Conservation (phyloP, 106 monocot species). For the Cymbidium sinense region DNA sequence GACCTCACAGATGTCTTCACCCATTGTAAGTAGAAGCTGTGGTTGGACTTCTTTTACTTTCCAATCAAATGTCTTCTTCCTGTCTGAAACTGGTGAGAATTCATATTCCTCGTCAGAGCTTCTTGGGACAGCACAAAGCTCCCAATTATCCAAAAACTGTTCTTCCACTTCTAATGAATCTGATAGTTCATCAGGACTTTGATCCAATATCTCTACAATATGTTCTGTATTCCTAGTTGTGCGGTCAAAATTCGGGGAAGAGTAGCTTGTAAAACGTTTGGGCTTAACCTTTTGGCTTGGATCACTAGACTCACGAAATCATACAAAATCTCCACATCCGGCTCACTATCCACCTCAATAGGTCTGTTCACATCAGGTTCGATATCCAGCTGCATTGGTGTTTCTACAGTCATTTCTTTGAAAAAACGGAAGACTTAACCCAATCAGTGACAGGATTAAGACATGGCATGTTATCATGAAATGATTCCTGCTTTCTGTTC, state of each 20-base stretch:
- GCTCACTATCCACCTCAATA: constrained; percentile 13
- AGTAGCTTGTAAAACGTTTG: constrained; percentile 41
- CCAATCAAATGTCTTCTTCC: neutral
- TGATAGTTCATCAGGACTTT: neutral
- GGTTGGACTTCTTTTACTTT: neutral
- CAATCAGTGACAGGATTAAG: neutral
- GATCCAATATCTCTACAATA: constrained; percentile 7
- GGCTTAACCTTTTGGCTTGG: constrained; percentile 41
- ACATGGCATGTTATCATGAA: constrained; percentile 4
- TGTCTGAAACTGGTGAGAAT: neutral
- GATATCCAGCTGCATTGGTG: constrained; percentile 4
- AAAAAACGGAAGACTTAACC: too few species aligned
- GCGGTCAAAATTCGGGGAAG: constrained; percentile 27
- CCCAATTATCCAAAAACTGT: constrained; percentile 2
- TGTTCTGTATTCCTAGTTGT: neutral
- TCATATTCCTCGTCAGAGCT: constrained; percentile 7
- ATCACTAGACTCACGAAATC: constrained; percentile 30
- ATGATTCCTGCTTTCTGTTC: constrained; percentile 9
- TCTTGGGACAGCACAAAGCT: neutral
- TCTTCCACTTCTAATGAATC: constrained; percentile 13
- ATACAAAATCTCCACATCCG: constrained; percentile 43
- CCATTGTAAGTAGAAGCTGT: constrained; percentile 7
- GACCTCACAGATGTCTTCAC: constrained; percentile 2
- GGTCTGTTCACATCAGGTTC: neutral
- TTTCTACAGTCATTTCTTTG: neutral